Base-by-base conservation (phyloP, 2,329 filamentous ascomycete species). In the Ophiostoma australiae region DNA sequence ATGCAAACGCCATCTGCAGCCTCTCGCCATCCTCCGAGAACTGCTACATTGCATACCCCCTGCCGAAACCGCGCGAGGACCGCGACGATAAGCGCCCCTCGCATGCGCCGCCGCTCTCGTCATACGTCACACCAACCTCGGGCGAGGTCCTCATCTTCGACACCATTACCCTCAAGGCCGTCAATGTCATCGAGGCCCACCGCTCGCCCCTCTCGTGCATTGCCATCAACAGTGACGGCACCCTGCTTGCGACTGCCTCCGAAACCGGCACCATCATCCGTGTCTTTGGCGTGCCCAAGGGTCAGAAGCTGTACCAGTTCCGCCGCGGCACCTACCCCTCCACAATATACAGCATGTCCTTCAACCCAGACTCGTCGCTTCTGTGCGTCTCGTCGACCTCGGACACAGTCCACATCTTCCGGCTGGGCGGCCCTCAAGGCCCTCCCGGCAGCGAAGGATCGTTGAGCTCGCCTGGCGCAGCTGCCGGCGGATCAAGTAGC, bases 221-320 rank as follows among this genome's bases (percentile, higher is more conserved):
- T 70, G 91, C 93, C 31, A 85, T 99, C 73, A 99, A 97, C 79
- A 94, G 89, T 77, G 93, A 97, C 73, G 95, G 95, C 15, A 97
- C 92, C 3, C 81, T 97, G 63, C 85, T 99, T 65, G 95, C 95
- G 17, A 99, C 95, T 1, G 93, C 95, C 1, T 98, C 94, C 31
- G 95, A 99, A 79, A 99, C 97, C 70, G 95, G 95, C 74, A 99
- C 95, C 0, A 97, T 99, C 73, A 97, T 99, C 74, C 90, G 95
- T 20, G 93, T 99, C 69, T 99, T 99, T 80, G 93, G 92, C 0
- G 88, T 99, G 1, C 95, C 95, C 2, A 89, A 90, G 74, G 95
- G 92, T 13, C 90, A 94, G 77, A 99, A 98, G 80, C 85, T 99
- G 23, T 98, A 94, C 79, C 94, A 99, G 78, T 99, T 99, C 81